Percentiles rank a stretch among this genome's conserved stretches.
phyloP scores from a whole-genome alignment of 2,329 filamentous ascomycete species.

The Fusarium burgessii region DNA sequence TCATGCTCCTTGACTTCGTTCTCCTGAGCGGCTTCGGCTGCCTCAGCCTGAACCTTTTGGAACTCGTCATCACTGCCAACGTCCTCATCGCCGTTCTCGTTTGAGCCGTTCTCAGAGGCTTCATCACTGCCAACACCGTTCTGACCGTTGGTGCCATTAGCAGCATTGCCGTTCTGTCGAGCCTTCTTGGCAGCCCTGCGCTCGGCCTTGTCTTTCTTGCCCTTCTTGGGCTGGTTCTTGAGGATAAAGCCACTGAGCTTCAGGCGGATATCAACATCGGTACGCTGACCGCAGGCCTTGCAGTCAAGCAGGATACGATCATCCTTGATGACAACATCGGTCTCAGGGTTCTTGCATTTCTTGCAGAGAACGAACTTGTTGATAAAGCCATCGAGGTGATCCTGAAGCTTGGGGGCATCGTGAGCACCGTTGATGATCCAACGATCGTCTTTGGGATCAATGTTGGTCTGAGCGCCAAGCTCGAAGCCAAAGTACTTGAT shows the following conservation, averaged over 20 bases:
- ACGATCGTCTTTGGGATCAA: conserved; percentile 95
- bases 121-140: conserved; percentile 70
- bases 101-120: conserved; percentile 62
- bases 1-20: conserved; percentile 83
- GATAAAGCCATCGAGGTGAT: conserved; percentile 98
- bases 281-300: conserved; percentile 97
- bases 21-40: conserved; percentile 61
- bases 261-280: conserved; percentile 89
- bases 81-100: conserved; percentile 67
- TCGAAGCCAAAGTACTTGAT: conserved; percentile 99
- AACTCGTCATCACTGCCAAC: conserved; percentile 93
- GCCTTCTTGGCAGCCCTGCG: conserved; percentile 92
- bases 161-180: conserved; percentile 73
- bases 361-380: conserved; percentile 99
- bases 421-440: conserved; percentile 99
- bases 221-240: conserved; percentile 93
- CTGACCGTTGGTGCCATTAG: conserved; percentile 57
- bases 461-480: conserved; percentile 98
- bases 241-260: conserved; percentile 98
- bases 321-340: conserved; percentile 94
- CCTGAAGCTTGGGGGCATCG: conserved; percentile 94
- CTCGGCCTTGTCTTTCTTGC: conserved; percentile 96
- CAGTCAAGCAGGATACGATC: conserved; percentile 93
- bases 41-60: conserved; percentile 78
- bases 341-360: conserved; percentile 99